A percentile compares a stretch with the other conserved stretches of the same genome.
Conservation (phyloP, 805 yeast species). For the Blastobotrys parvus region DNA sequence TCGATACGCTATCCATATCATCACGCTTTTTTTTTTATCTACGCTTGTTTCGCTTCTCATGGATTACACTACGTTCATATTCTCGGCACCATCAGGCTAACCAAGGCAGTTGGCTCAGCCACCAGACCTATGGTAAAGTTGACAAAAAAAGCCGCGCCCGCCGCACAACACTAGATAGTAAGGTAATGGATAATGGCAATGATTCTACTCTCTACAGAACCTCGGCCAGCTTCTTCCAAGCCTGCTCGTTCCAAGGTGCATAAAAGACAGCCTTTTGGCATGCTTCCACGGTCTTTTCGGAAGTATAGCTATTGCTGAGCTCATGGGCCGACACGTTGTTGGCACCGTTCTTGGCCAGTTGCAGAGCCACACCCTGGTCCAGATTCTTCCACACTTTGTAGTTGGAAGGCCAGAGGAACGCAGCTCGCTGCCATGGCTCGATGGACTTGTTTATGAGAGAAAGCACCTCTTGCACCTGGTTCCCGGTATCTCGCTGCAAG, state of each 20-base stretch:
- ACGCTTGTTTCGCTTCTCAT: too few species aligned
- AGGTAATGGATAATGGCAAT: too few species aligned
- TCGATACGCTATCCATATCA: too few species aligned
- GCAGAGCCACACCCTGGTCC: conserved; percentile 45
- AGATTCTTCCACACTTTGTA: conserved; percentile 62
- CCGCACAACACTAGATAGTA: too few species aligned
- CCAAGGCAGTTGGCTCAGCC: too few species aligned
- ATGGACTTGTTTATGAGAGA: conserved; percentile 42
- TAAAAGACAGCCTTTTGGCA: conserved; percentile 63
- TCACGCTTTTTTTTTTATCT: too few species aligned
- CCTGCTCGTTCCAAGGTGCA: conserved; percentile 42
- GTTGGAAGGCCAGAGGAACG: conserved; percentile 68
- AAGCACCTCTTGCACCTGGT: conserved; percentile 52
- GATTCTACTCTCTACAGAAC: too few species aligned
- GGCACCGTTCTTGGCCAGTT: conserved; percentile 44
- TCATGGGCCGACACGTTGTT: conserved; percentile 38
- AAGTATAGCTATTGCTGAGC: conserved; percentile 40
- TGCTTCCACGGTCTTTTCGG: conserved; percentile 41
- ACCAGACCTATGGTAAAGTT: too few species aligned
- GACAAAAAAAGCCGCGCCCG: too few species aligned
- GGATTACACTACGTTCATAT: too few species aligned
- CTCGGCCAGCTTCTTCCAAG: too few species aligned
- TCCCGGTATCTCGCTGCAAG: conserved; percentile 41
- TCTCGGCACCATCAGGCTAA: too few species aligned
- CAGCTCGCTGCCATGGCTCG: conserved; percentile 56